phyloP scores from a whole-genome alignment of 306 rosid species.

The Vigna reflexopilosa region DNA sequence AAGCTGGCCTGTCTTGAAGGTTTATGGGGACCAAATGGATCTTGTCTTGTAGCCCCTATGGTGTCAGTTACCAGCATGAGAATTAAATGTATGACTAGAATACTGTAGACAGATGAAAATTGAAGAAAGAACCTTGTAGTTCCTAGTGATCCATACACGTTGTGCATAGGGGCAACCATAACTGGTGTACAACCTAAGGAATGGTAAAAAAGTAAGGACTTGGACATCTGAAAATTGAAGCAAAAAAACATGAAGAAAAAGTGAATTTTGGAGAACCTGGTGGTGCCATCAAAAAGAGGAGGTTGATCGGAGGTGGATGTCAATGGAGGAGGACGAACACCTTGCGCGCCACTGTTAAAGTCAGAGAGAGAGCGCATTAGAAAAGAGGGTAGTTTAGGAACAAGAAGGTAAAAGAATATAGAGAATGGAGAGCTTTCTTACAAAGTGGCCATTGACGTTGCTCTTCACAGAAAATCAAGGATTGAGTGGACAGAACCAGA shows the following conservation, averaged over 20 bases:
- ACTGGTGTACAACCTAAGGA: conserved; percentile 61
- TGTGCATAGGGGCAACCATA: conserved; percentile 81
- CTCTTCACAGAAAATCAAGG: background rate
- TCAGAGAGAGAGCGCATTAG: conserved; percentile 1
- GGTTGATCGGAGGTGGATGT: conserved; percentile 70
- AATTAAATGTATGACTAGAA: background rate
- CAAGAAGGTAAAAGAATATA: background rate
- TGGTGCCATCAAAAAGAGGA: conserved; percentile 84
- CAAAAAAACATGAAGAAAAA: background rate
- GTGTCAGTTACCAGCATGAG: background rate
- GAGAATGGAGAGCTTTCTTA: conserved; percentile 5
- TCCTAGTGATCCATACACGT: conserved; percentile 84
- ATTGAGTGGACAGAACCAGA: background rate
- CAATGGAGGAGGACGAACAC: conserved; percentile 55
- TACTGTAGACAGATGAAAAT: background rate
- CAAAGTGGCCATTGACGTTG: conserved; percentile 44
- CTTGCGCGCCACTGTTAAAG: conserved; percentile 41
- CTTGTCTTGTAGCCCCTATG: conserved; percentile 75
- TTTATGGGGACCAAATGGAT: conserved; percentile 70
- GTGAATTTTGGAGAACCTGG: conserved; percentile 56
- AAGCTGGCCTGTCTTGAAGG: conserved; percentile 76
- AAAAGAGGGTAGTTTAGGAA: background rate
- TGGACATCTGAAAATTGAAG: background rate
- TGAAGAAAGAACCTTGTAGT: conserved; percentile 64
- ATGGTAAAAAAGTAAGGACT: background rate